Evolutionary conservation across 2,329 filamentous ascomycete genomes (phyloP), one percentile per base, ranked within the genome.

Genomic region (Pseudogymnoascus sp.): DNA sequence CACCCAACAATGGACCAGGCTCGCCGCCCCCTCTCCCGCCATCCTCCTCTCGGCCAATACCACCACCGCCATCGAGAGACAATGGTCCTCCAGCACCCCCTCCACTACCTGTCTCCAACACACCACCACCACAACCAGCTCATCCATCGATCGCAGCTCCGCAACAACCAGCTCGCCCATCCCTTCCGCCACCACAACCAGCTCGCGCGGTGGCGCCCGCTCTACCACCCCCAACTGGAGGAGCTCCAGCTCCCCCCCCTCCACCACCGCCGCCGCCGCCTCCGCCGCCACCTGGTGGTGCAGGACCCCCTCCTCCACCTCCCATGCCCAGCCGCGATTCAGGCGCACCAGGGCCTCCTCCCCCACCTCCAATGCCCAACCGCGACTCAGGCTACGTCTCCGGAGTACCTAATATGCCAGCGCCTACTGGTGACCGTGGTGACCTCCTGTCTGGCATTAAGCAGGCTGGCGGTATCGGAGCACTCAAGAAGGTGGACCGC

Each of bases 401-500:
- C 2, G 79, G 83, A 25, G 78, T 79, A 1, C 81, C 84, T 2
- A 75, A 78, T 16, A 67, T 79, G 12, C 78, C 81, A 3, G 66
- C 74, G 10, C 75, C 75, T 10, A 75, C 76, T 36, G 80, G 81
- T 38, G 66, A 75, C 61, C 87, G 83, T 69, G 79, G 80, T 67
- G 89, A 85, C 62, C 77, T 91, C 72, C 78, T 89, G 68, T 88
- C 86, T 50, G 84, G 88, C 71, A 95, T 95, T 67, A 87, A 89
- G 67, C 85, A 84, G 60, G 84, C 86, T 12, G 86, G 86, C 44
- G 86, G 86, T 65, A 84, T 89, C 65, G 83, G 78, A 23, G 78
- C 86, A 21, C 80, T 95, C 70, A 91, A 88, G 77, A 93, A 93
- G 76, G 89, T 93, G 34, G 86, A 89, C 67, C 82, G 85, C 65